These are phyloP conservation scores for Hevea brasiliensis DNA, from an alignment of 345 rosid species.

Conservation along the genomic window DNA sequence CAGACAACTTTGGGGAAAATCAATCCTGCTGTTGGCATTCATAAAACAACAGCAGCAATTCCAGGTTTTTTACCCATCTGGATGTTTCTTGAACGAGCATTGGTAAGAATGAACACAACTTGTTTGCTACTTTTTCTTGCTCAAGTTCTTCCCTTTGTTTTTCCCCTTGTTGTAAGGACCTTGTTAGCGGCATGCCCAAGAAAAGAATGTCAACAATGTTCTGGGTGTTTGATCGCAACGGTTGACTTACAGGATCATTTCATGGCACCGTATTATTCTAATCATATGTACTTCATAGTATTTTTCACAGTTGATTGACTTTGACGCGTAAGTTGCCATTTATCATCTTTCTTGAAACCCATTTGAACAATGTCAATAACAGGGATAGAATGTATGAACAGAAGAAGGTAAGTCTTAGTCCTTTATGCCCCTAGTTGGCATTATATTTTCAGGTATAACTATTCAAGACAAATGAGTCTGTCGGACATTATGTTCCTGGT, in stretches of 20 bases:
- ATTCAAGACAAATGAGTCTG: background rate
- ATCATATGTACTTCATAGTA: background rate
- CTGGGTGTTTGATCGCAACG: background rate
- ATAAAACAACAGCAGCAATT: background rate
- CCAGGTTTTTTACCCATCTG: background rate
- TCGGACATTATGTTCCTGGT: background rate
- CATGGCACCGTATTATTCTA: background rate
- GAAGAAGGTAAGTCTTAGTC: background rate
- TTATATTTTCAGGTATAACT: background rate
- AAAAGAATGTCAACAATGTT: background rate
- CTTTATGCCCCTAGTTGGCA: background rate
- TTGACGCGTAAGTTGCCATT: background rate
- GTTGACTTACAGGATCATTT: background rate
- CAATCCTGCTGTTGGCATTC: background rate
- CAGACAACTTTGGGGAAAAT: background rate
- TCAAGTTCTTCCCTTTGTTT: background rate
- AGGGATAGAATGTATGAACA: background rate
- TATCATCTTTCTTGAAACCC: background rate
- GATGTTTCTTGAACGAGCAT: background rate
- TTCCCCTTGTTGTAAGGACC: background rate
- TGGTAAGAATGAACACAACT: background rate
- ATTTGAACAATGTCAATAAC: background rate
- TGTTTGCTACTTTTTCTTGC: background rate
- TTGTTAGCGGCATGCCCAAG: background rate
- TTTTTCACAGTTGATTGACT: background rate